These are phyloP conservation scores for Yamadazyma triangularis DNA, from an alignment of 1,139 yeast genomes.

Conservation along the genomic window DNA sequence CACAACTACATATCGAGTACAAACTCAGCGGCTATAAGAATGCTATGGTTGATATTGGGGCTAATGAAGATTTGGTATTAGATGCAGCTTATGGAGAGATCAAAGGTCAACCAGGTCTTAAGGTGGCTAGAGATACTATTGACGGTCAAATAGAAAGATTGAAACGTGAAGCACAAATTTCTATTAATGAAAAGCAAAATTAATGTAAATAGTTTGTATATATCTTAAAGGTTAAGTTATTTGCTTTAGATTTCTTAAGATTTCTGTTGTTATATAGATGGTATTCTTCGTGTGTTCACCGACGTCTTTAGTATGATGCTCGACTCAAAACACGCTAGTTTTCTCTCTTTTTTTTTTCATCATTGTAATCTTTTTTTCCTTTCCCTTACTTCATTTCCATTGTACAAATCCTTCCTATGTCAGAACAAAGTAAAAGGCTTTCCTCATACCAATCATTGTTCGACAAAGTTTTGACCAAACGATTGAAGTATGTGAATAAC, in stretches of 20 bases:
- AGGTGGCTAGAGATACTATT: slow-evolving; percentile 37
- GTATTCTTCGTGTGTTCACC: too few species aligned
- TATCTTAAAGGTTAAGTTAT: slow-evolving; percentile 3
- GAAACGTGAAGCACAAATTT: slow-evolving; percentile 30
- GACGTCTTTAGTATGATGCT: too few species aligned
- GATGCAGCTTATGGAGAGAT: slow-evolving; percentile 36
- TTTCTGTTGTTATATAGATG: too few species aligned
- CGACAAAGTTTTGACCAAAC: slow-evolving; percentile 27
- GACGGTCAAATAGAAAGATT: slow-evolving; percentile 33
- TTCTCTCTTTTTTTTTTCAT: too few species aligned
- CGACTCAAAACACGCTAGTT: too few species aligned
- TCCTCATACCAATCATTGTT: slow-evolving; percentile 19
- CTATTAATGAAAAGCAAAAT: slow-evolving; percentile 6
- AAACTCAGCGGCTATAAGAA: slow-evolving; percentile 32
- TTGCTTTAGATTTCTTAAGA: too few species aligned
- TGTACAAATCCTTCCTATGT: too few species aligned
- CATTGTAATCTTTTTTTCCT: too few species aligned
- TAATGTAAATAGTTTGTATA: neutral
- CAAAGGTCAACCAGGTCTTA: slow-evolving; percentile 45
- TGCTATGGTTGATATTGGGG: slow-evolving; percentile 19
- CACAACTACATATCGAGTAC: slow-evolving; percentile 31
- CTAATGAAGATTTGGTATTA: slow-evolving; percentile 30
- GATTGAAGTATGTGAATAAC: slow-evolving; percentile 35
- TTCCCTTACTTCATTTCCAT: too few species aligned
- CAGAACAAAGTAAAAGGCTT: slow-evolving; percentile 5